Base-by-base conservation (phyloP, 2,329 filamentous ascomycete species). In the Neurospora sp. region DNA sequence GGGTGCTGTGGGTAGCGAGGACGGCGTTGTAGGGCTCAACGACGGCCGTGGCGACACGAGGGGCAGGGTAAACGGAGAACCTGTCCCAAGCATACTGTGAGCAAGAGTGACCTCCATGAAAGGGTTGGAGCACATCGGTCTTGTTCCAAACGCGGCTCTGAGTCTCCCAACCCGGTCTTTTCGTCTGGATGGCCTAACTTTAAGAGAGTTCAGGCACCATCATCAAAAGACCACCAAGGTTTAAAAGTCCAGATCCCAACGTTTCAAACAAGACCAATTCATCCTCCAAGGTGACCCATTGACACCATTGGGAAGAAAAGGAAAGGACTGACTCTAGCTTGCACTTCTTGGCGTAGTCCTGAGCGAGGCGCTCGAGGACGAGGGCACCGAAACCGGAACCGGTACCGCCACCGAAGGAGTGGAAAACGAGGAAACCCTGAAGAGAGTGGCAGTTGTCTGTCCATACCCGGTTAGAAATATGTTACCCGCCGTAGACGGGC, bases 21-120 rank as follows among this genome's bases (percentile, higher is more conserved):
- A 91, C 89, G 72, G 89, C 88, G 76, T 92, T 92, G 84, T 92
- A 92, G 38, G 89, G 89, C 84, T 91, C 89, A 69, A 91, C 89
- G 70, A 91, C 88, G 57, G 89, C 87, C 46, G 89, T 91, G 62
- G 89, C 90, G 73, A 90, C 87, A 71, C 88, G 87, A 72, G 89
- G 89, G 69, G 89, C 87, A 73, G 89, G 89, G 83, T 91, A 91
- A 71, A 91, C 87, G 76, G 88, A 86, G 77, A 92, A 91, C 52
- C 52, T 62, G 28, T 52, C 10, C 23, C 12, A 33, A 36, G 15
- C 6, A 62, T 8, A 8, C 52, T 62, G 52, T 62, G 12, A 62
- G 52, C 4, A 17, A 62, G 6, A 17, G 15, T 62, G 52, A 62
- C 28, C 28, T 36, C 1, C 28, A 62, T 33, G 52, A 36, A 15